Evolutionary conservation across 192 early-diverging fungal species (phyloP).

Genomic region (Backusella circina): DNA sequence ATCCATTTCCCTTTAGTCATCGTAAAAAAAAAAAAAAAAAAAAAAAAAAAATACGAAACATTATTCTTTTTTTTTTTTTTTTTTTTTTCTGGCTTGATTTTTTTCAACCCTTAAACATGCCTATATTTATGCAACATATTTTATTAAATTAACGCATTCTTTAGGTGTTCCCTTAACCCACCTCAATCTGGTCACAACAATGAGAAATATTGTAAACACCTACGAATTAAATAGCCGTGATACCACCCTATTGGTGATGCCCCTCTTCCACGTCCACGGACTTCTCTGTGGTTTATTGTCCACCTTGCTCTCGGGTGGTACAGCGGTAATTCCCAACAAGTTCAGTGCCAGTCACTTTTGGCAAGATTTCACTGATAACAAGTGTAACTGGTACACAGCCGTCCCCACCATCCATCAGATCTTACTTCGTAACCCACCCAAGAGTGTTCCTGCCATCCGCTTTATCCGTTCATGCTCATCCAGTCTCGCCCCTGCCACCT

Average conservation of each 20-base stretch:
- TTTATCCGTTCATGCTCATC: slow-evolving; percentile 84
- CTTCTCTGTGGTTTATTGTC: slow-evolving; percentile 72
- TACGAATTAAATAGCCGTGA: slow-evolving; percentile 59
- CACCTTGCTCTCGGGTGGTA: slow-evolving; percentile 65
- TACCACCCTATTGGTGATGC: slow-evolving; percentile 75
- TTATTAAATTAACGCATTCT: no score
- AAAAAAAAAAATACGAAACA: not conserved
- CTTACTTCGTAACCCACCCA: slow-evolving; percentile 49
- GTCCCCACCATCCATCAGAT: slow-evolving; percentile 90
- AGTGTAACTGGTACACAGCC: slow-evolving; percentile 69
- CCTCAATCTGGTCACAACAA: slow-evolving; percentile 64
- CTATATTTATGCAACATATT: not conserved
- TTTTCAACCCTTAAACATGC: not conserved
- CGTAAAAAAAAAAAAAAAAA: slow-evolving; percentile 13
- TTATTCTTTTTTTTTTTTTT: not conserved
- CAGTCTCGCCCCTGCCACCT: slow-evolving; percentile 63
- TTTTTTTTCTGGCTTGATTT: not conserved
- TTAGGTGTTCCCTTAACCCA: slow-evolving; percentile 78
- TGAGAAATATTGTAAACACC: slow-evolving; percentile 72
- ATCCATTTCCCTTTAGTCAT: not conserved
- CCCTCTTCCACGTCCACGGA: slow-evolving; percentile 86
- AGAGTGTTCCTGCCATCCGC: slow-evolving; percentile 47
- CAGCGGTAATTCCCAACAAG: slow-evolving; percentile 63
- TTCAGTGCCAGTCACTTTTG: slow-evolving; percentile 75
- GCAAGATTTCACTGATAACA: slow-evolving; percentile 60